Conservation (phyloP, 768 basidiomycete species). For the Lentinula aciculospora region DNA sequence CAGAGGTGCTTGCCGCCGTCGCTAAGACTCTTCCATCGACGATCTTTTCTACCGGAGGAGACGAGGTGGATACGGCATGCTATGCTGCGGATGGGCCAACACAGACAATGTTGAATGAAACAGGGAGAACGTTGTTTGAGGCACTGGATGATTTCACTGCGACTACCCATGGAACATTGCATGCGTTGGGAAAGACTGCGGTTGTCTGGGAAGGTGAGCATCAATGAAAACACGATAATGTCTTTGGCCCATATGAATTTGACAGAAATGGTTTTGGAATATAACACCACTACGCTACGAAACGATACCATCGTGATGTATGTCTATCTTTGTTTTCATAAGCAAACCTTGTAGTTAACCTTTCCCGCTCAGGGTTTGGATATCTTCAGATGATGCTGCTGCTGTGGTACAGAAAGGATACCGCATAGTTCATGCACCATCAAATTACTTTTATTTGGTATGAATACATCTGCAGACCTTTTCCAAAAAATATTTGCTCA, state of each 20-base stretch:
- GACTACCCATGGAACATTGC: slow-evolving; percentile 52
- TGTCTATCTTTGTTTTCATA: not conserved
- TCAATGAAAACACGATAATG: not conserved
- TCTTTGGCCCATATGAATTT: not conserved
- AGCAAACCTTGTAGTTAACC: not conserved
- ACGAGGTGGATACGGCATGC: slow-evolving; percentile 69
- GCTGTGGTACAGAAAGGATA: slow-evolving; percentile 33
- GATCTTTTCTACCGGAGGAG: slow-evolving; percentile 80
- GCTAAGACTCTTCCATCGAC: slow-evolving; percentile 47
- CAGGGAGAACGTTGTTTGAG: slow-evolving; percentile 50
- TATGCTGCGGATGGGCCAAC: slow-evolving; percentile 60
- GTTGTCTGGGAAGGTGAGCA: slow-evolving; percentile 74
- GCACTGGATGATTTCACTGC: slow-evolving; percentile 61
- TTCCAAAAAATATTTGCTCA: slow-evolving; percentile 6
- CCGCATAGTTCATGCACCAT: slow-evolving; percentile 41
- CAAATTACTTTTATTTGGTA: slow-evolving; percentile 48
- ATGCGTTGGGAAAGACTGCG: slow-evolving; percentile 57
- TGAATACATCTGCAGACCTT: not conserved
- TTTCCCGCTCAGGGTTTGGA: slow-evolving; percentile 33
- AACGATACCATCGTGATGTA: slow-evolving; percentile 39
- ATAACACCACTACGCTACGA: slow-evolving; percentile 28
- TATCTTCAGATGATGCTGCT: slow-evolving; percentile 33
- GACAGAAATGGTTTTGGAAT: slow-evolving; percentile 41
- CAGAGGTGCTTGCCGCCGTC: slow-evolving; percentile 44
- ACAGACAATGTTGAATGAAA: slow-evolving; percentile 43